Base-by-base conservation (phyloP, 306 rosid species). In the Quercus glauca region DNA sequence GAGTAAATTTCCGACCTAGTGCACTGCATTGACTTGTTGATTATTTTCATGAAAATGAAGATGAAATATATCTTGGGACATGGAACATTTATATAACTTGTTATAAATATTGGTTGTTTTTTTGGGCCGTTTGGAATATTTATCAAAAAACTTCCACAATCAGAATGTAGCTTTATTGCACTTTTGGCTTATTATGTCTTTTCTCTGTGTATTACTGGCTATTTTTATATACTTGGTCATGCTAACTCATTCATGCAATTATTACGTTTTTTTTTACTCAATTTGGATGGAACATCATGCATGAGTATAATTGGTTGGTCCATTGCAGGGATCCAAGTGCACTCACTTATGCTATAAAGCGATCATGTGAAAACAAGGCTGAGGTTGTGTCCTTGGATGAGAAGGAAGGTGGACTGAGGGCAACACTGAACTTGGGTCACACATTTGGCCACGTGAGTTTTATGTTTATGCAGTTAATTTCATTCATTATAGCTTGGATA, bases 321-420 rank as follows among this genome's bases (percentile, higher is more conserved):
- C 77, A 76, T 76, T 82, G 74, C 88, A 91, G 99, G 91, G 99
- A 91, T 84, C 97, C 98, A 58, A 74, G 20, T 43, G 88, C 97
- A 49, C 69, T 96, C 67, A 91, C 93, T 77, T 93, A 90, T 85
- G 99, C 99, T 76, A 96, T 96, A 79, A 93, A 91, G 88, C 94
- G 90, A 68, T 96, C 99, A 2, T 96, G 98, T 79, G 97, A 96
- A 84, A 96, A 90, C 89, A 90, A 96, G 91, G 98, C 99, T 0
- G 90, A 90, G 89, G 94, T 96, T 82, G 99, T 95, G 63, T 91
- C 98, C 60, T 81, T 90, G 71, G 98, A 96, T 77, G 98, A 96
- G 91, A 96, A 85, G 84, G 99, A 96, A 87, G 84, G 98, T 85
- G 99, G 99, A 85, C 52, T 95, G 79, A 90, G 99, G 85, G 99